Percentiles rank a stretch among this genome's conserved stretches.
Evolutionary conservation across 2,329 filamentous ascomycete genomes (phyloP).

Genomic region (Podosphaera fusca): DNA sequence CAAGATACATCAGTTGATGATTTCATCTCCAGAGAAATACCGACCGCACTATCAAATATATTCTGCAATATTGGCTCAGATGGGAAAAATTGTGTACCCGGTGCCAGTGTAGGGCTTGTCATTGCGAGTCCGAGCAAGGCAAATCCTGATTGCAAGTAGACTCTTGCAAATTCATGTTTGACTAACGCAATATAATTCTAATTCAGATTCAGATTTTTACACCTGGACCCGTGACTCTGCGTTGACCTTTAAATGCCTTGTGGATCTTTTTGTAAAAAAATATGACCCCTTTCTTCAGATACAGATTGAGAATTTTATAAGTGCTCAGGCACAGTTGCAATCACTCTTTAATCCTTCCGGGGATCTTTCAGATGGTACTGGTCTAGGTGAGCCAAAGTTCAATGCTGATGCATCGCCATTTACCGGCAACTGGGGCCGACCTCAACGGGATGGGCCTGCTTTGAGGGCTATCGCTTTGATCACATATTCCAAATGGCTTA

Average conservation of each 20-base stretch:
- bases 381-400: conserved; percentile 53
- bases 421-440: conserved; percentile 48
- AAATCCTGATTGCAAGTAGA: conserved; percentile 29
- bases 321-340: conserved; percentile 35
- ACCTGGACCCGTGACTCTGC: conserved; percentile 60
- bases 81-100: conserved; percentile 24
- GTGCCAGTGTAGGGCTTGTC: conserved; percentile 27
- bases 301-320: conserved; percentile 43
- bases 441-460: conserved; percentile 59
- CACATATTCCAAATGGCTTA: conserved; percentile 47
- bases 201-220: conserved; percentile 36
- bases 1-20: conserved; percentile 20
- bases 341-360: conserved; percentile 31
- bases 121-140: conserved; percentile 31
- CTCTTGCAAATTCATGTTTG: neutral
- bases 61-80: conserved; percentile 35
- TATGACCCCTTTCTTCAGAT: conserved; percentile 25
- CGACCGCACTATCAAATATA: conserved; percentile 27
- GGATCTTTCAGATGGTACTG: conserved; percentile 20
- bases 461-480: conserved; percentile 53
- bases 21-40: conserved; percentile 28
- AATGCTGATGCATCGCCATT: conserved; percentile 39
- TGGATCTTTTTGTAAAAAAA: conserved; percentile 37
- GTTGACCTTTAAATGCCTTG: conserved; percentile 42
- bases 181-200: neutral